Conservation (phyloP, 2,329 filamentous ascomycete genomes). For the Fusarium circinatum region DNA sequence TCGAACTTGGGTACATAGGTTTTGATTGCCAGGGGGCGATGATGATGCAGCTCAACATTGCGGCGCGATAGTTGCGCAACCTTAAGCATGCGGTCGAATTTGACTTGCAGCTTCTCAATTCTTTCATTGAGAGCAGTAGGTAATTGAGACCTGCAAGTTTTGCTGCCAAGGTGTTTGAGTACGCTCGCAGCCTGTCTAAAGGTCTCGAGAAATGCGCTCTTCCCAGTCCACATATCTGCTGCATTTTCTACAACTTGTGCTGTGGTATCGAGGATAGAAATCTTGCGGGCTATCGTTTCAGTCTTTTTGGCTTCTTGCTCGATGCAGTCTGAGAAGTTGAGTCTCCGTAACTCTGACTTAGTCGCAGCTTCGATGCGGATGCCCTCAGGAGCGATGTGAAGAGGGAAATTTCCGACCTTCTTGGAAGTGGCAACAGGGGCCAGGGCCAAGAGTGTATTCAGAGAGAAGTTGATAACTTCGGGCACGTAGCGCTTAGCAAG, state of each 20-base stretch:
- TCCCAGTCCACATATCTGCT: slow-evolving; percentile 77
- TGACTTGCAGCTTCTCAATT: slow-evolving; percentile 55
- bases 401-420: slow-evolving; percentile 67
- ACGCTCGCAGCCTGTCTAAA: slow-evolving; percentile 72
- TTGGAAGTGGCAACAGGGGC: slow-evolving; percentile 63
- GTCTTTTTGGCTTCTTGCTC: slow-evolving; percentile 48
- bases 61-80: slow-evolving; percentile 74
- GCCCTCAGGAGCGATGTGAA: slow-evolving; percentile 64
- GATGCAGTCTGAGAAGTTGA: slow-evolving; percentile 69
- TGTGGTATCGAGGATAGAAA: slow-evolving; percentile 70
- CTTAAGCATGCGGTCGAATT: slow-evolving; percentile 65
- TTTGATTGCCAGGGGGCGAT: slow-evolving; percentile 88
- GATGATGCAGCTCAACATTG: slow-evolving; percentile 88
- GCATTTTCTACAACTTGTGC: slow-evolving; percentile 73
- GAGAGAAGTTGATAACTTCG: slow-evolving; percentile 83
- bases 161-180: slow-evolving; percentile 69
- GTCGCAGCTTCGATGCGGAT: slow-evolving; percentile 61
- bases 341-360: slow-evolving; percentile 57
- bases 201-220: slow-evolving; percentile 81
- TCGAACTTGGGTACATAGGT: slow-evolving; percentile 93
- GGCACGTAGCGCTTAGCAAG: slow-evolving; percentile 89
- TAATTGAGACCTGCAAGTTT: slow-evolving; percentile 61
- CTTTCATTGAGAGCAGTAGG: slow-evolving; percentile 55
- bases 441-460: slow-evolving; percentile 77
- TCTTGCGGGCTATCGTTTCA: slow-evolving; percentile 56